Evolutionary conservation across 441 rosid genomes (phyloP).

Genomic region (Euphorbia celastroides): DNA sequence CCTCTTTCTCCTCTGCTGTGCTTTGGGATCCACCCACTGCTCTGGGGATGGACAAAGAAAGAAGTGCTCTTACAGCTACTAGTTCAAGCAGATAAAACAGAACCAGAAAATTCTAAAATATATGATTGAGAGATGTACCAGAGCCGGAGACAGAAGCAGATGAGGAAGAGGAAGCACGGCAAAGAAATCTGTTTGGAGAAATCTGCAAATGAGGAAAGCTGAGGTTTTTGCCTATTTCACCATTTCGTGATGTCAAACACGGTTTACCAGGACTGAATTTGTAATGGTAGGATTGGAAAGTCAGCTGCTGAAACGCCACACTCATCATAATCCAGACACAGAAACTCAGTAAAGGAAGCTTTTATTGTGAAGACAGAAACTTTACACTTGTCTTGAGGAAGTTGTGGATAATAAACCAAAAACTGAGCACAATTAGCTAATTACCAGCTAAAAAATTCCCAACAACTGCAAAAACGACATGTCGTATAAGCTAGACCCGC

Average conservation of each 20-base stretch:
- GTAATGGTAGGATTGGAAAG: not conserved
- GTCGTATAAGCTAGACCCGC: no score
- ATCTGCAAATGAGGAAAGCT: not conserved
- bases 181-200: slow-evolving; percentile 1
- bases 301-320: slow-evolving; percentile 7
- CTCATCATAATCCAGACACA: slow-evolving; percentile 1
- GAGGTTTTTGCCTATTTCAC: not conserved
- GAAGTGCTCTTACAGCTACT: no score
- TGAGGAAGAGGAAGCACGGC: slow-evolving; percentile 14
- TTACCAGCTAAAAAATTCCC: no score
- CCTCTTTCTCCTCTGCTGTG: slow-evolving; percentile 27
- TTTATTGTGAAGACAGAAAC: no score
- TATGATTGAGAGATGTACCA: slow-evolving; percentile 7
- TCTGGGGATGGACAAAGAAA: no score
- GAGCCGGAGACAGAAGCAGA: not conserved
- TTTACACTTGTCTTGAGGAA: not conserved
- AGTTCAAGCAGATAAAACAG: not conserved
- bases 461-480: no score
- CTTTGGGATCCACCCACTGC: slow-evolving; percentile 22
- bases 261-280: not conserved
- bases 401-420: not conserved
- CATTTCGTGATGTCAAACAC: not conserved
- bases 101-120: not conserved
- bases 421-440: no score
- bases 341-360: no score